These are phyloP conservation scores for Pelargonium myrrhifolium DNA, from an alignment of 441 rosid species.

Conservation along the genomic window DNA sequence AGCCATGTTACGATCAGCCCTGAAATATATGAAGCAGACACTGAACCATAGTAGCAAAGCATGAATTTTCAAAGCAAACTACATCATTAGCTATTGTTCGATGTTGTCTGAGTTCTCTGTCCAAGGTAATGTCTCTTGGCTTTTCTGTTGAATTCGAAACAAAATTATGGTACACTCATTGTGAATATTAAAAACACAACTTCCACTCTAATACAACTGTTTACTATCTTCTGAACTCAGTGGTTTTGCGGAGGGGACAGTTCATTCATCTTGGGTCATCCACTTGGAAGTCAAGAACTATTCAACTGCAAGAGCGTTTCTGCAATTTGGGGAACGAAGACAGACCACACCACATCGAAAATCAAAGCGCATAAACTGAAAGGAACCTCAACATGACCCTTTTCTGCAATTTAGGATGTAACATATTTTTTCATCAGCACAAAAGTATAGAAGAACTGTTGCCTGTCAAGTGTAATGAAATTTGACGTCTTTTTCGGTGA, in stretches of 20 bases:
- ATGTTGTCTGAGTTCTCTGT: constrained; percentile 9
- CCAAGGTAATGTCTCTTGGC: constrained; percentile 22
- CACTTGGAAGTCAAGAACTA: not conserved
- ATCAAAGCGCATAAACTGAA: not conserved
- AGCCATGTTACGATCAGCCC: constrained; percentile 92
- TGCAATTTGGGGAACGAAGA: constrained; percentile 3
- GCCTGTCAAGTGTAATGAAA: not conserved
- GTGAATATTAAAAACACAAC: too few species aligned
- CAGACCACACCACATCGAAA: not conserved
- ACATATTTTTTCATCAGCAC: not conserved
- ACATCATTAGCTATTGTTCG: constrained; percentile 2
- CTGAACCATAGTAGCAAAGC: constrained; percentile 32
- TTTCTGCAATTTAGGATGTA: not conserved
- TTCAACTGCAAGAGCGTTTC: not conserved
- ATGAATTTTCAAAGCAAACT: constrained; percentile 11
- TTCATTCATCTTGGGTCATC: constrained; percentile 1
- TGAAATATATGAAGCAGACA: constrained; percentile 79
- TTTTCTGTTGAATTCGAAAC: not conserved
- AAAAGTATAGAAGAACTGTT: not conserved
- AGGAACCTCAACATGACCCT: not conserved
- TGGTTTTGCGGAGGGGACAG: constrained; percentile 21
- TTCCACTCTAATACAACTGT: not conserved
- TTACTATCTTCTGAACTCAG: not conserved
- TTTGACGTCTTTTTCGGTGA: not conserved
- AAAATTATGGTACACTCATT: not conserved